Base-by-base conservation (phyloP, 2,329 filamentous ascomycete genomes). In the Trichothecium sympodiale region DNA sequence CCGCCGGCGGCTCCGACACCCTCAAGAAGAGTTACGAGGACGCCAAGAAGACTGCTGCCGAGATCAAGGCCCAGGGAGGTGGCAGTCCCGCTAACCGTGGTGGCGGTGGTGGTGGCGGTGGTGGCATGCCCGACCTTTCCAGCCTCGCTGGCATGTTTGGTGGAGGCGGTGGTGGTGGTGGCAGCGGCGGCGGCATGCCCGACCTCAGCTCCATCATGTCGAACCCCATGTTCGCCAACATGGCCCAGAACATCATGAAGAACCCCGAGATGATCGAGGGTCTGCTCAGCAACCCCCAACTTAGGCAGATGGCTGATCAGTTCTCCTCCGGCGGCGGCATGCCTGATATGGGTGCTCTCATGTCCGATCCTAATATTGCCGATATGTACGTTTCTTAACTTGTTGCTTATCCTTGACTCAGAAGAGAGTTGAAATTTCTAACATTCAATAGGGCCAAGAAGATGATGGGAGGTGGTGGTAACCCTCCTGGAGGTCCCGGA, bases 1-100 rank as follows among this genome's bases (percentile, higher is more conserved):
- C 91, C 35, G 91, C 79, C 53, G 91, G 91, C 36, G 91, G 91
- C 42, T 93, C 84, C 47, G 88, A 96, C 13, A 87, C 89, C 41
- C 96, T 96, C 91, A 89, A 87, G 70, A 93, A 89, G 64, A 91
- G 91, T 15, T 91, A 75, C 55, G 88, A 96, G 73, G 96, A 91
- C 13, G 89, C 88, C 36, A 91, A 83, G 71, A 78, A 77, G 51
- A 77, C 83, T 50, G 80, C 93, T 31, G 85, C 89, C 44, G 87
- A 94, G 60, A 74, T 89, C 51, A 62, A 68, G 16, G 62, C 70
- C 39, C 64, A 62, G 7, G 57, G 71, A 38, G 70, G 73, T 38
- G 64, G 68, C 34, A 63, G 64, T 26, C 45, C 52, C n/a, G 20
- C 20, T 10, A 25, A 25, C 20, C 20, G 20, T 25, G 69, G 64